Evolutionary conservation across 495 filamentous ascomycete genomes (phyloP).

Genomic region (Amniculicola lignicola): DNA sequence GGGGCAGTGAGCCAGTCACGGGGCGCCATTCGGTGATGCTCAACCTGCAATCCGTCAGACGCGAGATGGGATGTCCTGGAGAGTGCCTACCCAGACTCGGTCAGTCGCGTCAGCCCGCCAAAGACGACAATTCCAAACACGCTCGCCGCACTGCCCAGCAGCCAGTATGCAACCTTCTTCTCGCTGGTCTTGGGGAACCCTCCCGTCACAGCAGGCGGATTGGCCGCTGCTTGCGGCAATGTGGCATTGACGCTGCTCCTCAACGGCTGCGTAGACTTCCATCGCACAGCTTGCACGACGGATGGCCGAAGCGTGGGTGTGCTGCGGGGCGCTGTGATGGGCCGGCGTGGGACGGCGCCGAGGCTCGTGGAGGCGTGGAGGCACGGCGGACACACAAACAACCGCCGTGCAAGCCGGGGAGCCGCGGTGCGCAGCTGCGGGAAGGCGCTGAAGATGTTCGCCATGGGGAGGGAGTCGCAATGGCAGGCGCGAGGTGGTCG

Average conservation of each 20-base stretch:
- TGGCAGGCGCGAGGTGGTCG: not conserved
- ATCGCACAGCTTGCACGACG: conserved; percentile 36
- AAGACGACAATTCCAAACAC: conserved; percentile 97
- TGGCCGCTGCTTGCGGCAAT: not conserved
- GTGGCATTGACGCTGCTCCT: not conserved
- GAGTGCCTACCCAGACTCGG: conserved; percentile 79
- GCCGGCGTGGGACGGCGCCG: conserved; percentile 14
- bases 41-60: conserved; percentile 55
- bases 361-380: conserved; percentile 44
- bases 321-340: not conserved
- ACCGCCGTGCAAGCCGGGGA: conserved; percentile 52
- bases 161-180: conserved; percentile 83
- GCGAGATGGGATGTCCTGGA: not conserved
- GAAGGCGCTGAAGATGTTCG: conserved; percentile 41
- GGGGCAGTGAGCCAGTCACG: conserved; percentile 89
- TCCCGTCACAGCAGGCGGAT: not conserved
- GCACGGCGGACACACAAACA: conserved; percentile 65
- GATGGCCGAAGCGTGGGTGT: conserved; percentile 28
- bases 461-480: conserved; percentile 34
- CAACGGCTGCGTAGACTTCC: conserved; percentile 26
- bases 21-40: conserved; percentile 99
- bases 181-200: conserved; percentile 71
- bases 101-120: conserved; percentile 87
- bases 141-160: conserved; percentile 82
- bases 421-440: conserved; percentile 52